Base-by-base conservation (phyloP, 495 filamentous ascomycete species). In the Cercophora scortea region DNA sequence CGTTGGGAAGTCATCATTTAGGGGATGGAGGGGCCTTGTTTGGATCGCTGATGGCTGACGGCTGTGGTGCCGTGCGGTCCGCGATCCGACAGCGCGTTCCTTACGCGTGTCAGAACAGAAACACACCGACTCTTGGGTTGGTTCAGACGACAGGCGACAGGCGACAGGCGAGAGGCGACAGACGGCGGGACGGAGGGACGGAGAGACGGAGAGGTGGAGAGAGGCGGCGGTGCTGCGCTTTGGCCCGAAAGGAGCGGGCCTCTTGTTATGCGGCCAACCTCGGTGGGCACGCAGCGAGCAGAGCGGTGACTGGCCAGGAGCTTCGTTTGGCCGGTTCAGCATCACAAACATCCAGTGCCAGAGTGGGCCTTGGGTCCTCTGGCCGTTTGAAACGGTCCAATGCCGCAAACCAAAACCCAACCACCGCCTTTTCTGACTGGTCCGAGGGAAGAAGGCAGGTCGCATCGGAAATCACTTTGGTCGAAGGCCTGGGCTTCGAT, bases 221-320 rank as follows among this genome's bases (percentile, higher is more conserved):
- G 25, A 25, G 25, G 25, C 36, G 9, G 45, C 35, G 17, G 49
- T 47, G 50, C 49, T 58, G 55, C 54, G 45, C 47, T 55, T 49
- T 63, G 63, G 63, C 58, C 58, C 48, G 33, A 42, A 60, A 60
- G 55, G 53, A 48, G 62, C 64, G 59, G 66, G 66, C 64, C 66
- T 61, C 59, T 18, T 42, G 44, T 57, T 69, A 69, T 69, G 66
- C 66, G 66, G 66, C 64, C 66, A 64, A 35, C 38, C 49, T 58
- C 60, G 54, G 56, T 55, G 58, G 56, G 58, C 57, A 50, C 47
- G 54, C 50, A 58, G 35, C 34, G 25, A 15, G 49, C 40, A 42
- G 49, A 36, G 42, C 40, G 41, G 45, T 64, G 60, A 67, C 40
- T 67, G 65, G 65, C 52, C 55, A 55, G 53, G 18, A 57, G 52